Conservation (phyloP, 352 stramenopile genomes). For the Phytopythium delawarense region DNA sequence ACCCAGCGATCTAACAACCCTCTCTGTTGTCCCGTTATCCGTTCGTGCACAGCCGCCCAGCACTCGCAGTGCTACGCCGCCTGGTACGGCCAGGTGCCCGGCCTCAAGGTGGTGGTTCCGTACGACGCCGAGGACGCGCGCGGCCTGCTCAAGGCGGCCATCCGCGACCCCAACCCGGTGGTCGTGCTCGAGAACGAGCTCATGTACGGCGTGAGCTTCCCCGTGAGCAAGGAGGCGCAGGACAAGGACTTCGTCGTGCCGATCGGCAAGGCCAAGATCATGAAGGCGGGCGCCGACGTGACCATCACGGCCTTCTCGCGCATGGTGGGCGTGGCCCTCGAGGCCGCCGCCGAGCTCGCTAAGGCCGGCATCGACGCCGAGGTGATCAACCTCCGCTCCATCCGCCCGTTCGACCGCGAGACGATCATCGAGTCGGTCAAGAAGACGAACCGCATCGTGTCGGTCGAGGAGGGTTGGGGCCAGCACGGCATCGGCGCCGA, state of each 20-base stretch:
- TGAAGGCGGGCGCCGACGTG: conserved; percentile 95
- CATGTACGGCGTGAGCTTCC: conserved; percentile 97
- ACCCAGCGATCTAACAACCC: background rate
- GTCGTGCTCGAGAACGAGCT: conserved; percentile 99
- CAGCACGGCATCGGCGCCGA: conserved; percentile 97
- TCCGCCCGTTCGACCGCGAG: conserved; percentile 96
- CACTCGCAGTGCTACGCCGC: conserved; percentile 99
- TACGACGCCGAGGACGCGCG: conserved; percentile 98
- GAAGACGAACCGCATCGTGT: conserved; percentile 98
- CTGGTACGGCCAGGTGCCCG: conserved; percentile 97
- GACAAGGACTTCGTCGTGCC: conserved; percentile 96
- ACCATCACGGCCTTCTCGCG: conserved; percentile 98
- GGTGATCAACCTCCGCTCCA: conserved; percentile 93
- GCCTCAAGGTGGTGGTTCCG: conserved; percentile 97
- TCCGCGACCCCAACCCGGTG: conserved; percentile 99
- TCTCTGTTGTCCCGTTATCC: conserved; percentile 4
- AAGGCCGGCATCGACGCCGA: conserved; percentile 95
- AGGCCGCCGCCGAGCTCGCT: conserved; percentile 92
- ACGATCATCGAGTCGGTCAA: conserved; percentile 97
- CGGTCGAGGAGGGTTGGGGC: conserved; percentile 96
- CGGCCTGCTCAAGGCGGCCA: conserved; percentile 98
- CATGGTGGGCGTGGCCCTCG: conserved; percentile 94
- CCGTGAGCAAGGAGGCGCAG: conserved; percentile 97
- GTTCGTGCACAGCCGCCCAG: conserved; percentile 80
- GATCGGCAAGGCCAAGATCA: conserved; percentile 99